Conservation (phyloP, 176 grass and related monocot species). For the Calamus simplicifolius region DNA sequence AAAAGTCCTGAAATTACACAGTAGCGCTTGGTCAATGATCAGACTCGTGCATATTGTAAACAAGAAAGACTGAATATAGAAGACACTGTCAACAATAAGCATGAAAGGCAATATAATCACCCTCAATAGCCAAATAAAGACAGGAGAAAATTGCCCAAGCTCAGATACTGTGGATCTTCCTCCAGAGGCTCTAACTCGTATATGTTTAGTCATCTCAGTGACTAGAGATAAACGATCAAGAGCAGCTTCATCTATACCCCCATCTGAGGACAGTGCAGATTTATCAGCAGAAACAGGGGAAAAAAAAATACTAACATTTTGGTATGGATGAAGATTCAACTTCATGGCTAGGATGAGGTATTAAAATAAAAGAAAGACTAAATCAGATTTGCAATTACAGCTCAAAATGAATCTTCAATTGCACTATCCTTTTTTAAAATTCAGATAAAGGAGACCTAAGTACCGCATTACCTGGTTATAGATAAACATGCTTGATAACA, state of each 20-base stretch:
- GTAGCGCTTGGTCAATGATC: neutral
- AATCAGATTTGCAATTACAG: too few relatives aligned
- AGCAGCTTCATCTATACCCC: conserved; percentile 94
- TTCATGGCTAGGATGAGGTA: too few relatives aligned
- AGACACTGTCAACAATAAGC: neutral
- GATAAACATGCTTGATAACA: conserved; percentile 97
- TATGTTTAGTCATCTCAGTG: conserved; percentile 99
- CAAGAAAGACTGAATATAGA: neutral
- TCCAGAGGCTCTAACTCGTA: conserved; percentile 81
- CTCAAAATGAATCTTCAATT: too few relatives aligned
- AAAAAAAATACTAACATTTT: too few relatives aligned
- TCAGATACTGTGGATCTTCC: conserved; percentile 79
- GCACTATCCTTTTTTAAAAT: too few relatives aligned
- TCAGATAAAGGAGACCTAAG: neutral
- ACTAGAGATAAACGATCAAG: conserved; percentile 91
- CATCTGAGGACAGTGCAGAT: conserved; percentile 36
- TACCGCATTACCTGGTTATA: conserved; percentile 61
- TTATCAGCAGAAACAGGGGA: too few relatives aligned
- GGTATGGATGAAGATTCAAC: too few relatives aligned
- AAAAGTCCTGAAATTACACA: conserved; percentile 61
- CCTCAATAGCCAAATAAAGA: conserved; percentile 97
- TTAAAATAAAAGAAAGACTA: too few relatives aligned
- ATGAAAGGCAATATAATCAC: conserved; percentile 24
- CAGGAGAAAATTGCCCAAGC: conserved; percentile 88
- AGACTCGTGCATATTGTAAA: neutral